Percentiles rank a stretch among this genome's conserved stretches.
phyloP scores from a whole-genome alignment of 2,329 filamentous ascomycete species.

The Grosmannia clavigera region DNA sequence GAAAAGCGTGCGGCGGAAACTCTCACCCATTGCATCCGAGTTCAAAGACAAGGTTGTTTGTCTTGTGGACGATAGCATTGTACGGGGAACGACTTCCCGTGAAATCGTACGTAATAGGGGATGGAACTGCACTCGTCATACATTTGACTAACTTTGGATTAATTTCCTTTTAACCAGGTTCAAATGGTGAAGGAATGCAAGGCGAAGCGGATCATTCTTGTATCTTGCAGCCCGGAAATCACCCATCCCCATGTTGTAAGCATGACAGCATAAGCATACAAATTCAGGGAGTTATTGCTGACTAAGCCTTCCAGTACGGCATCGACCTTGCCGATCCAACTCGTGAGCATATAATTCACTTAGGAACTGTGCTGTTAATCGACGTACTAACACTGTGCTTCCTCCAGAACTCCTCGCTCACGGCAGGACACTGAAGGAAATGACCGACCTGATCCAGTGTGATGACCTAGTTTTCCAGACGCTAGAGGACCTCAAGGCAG shows the following conservation, averaged over 20 bases:
- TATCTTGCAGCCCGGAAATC: constrained; percentile 74
- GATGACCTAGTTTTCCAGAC: constrained; percentile 44
- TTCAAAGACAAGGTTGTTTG: constrained; percentile 71
- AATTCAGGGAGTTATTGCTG: not conserved
- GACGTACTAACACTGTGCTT: not conserved
- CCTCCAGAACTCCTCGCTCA: constrained; percentile 12
- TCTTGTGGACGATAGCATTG: constrained; percentile 69
- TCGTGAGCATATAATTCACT: not conserved
- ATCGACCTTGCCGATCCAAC: constrained; percentile 31
- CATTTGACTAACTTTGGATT: not conserved
- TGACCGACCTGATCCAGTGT: constrained; percentile 29
- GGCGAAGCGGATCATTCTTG: constrained; percentile 38
- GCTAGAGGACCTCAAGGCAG: constrained; percentile 65
- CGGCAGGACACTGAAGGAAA: constrained; percentile 24
- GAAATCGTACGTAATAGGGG: constrained; percentile 29
- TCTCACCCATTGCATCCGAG: constrained; percentile 76
- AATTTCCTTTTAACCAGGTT: not conserved
- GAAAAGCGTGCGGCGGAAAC: constrained; percentile 79
- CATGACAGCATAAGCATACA: not conserved
- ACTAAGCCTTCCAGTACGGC: constrained; percentile 18
- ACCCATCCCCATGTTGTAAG: constrained; percentile 63
- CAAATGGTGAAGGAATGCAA: constrained; percentile 29
- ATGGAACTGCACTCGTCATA: not conserved
- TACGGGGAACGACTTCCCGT: constrained; percentile 49
- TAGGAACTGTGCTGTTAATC: not conserved